phyloP scores from a whole-genome alignment of 2,329 filamentous ascomycete genomes.

The Domatiomyces globalis region DNA sequence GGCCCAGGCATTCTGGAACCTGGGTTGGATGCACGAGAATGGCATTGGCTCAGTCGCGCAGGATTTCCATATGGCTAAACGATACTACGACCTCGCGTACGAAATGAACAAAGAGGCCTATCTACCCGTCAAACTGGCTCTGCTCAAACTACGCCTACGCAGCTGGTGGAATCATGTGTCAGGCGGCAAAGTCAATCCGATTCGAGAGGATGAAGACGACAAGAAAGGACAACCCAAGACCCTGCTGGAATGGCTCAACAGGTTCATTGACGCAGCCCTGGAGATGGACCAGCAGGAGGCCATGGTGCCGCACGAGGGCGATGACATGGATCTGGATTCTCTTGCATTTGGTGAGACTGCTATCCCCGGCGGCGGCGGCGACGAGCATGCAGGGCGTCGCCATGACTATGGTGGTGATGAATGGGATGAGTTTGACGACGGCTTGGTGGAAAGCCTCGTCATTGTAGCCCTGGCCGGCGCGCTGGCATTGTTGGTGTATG shows the following conservation, averaged over 20 bases:
- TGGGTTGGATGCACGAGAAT: conserved; percentile 99
- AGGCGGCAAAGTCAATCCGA: conserved; percentile 79
- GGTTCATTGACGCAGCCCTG: conserved; percentile 62
- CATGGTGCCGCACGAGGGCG: conserved; percentile 37
- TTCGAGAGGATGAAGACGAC: conserved; percentile 54
- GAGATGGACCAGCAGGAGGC: conserved; percentile 52
- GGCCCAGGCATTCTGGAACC: conserved; percentile 89
- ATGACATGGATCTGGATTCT: conserved; percentile 26
- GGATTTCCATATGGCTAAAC: conserved; percentile 92
- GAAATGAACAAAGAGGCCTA: conserved; percentile 90
- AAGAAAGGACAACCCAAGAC: conserved; percentile 55
- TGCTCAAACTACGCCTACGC: conserved; percentile 69
- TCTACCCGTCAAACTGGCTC: conserved; percentile 73
- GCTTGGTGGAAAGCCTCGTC: conserved; percentile 67
- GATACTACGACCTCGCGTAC: conserved; percentile 85
- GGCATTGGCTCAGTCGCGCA: conserved; percentile 71
- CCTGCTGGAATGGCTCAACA: conserved; percentile 69
- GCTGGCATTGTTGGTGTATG: conserved; percentile 67
- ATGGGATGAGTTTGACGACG: conserved; percentile 56
- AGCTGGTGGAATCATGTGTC: conserved; percentile 94
- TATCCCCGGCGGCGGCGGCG: conserved; percentile 37
- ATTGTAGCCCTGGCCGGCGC: conserved; percentile 65
- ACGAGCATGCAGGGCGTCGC: conserved; percentile 19
- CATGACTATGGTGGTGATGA: conserved; percentile 35
- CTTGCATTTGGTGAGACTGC: conserved; percentile 35